These are phyloP conservation scores for Isatis tinctoria DNA, from an alignment of 345 rosid genomes.

Conservation along the genomic window DNA sequence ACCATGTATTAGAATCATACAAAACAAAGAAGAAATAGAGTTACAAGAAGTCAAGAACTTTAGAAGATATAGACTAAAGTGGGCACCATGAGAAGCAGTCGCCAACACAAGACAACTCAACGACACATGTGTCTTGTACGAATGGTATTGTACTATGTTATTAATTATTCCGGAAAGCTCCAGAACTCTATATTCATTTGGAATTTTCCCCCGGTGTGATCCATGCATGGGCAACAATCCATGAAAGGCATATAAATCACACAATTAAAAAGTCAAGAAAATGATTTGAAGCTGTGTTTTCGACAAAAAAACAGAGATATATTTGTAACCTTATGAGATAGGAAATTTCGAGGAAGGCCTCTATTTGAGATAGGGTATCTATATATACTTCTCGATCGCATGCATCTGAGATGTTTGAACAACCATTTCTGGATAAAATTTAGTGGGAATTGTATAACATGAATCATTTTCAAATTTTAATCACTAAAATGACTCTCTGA, in stretches of 20 bases:
- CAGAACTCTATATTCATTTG: conserved; percentile 6
- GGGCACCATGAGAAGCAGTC: not conserved
- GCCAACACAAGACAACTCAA: conserved; percentile 23
- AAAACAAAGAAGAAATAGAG: not conserved
- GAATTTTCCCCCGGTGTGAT: not conserved
- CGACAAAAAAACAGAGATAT: not conserved
- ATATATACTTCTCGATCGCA: not conserved
- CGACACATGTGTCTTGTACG: conserved; percentile 23
- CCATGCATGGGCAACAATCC: not conserved
- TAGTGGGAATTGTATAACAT: too few species aligned
- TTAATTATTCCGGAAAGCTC: conserved; percentile 20
- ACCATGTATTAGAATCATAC: not conserved
- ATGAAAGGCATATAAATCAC: not conserved
- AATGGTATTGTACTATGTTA: conserved; percentile 10
- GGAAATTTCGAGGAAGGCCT: conserved; percentile 15
- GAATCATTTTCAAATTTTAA: too few species aligned
- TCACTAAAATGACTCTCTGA: too few species aligned
- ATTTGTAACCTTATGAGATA: not conserved
- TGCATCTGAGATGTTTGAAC: conserved; percentile 11
- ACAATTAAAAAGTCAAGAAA: not conserved
- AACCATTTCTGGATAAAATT: not conserved
- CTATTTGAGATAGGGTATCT: not conserved
- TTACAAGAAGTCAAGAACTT: not conserved
- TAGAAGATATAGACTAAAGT: not conserved
- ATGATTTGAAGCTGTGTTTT: not conserved